phyloP scores from a whole-genome alignment of 768 basidiomycete genomes.

The Leccinellum albellum region DNA sequence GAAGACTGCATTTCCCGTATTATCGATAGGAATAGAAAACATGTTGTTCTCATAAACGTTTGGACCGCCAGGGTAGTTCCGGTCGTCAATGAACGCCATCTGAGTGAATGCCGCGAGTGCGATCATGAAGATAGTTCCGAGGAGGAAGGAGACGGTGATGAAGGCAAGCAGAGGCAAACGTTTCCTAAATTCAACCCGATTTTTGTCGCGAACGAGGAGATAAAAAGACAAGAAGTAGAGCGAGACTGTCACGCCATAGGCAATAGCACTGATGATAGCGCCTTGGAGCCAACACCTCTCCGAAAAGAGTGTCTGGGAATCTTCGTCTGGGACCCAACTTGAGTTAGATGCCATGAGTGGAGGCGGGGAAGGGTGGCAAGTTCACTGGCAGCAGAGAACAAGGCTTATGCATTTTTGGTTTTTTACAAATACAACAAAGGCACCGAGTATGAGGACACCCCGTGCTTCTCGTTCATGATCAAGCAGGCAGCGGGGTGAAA shows the following conservation, averaged over 20 bases:
- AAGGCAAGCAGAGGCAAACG: neutral
- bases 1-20: constrained; percentile 12
- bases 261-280: neutral
- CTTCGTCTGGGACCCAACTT: constrained; percentile 15
- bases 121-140: neutral
- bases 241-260: neutral
- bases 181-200: neutral
- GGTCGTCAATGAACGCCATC: neutral
- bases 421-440: no score
- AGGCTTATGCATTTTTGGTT: no score
- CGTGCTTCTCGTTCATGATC: neutral
- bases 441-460: neutral
- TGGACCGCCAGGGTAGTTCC: neutral
- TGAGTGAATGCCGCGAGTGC: neutral
- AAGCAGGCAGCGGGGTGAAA: neutral
- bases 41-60: constrained; percentile 5
- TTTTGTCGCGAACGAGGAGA: neutral
- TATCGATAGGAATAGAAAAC: constrained; percentile 21
- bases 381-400: no score
- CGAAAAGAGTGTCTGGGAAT: constrained; percentile 9
- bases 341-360: constrained; percentile 12
- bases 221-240: neutral
- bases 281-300: neutral
- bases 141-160: neutral
- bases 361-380: no score